Evolutionary conservation across 2,329 filamentous ascomycete species (phyloP).

Genomic region (Aspergillus fumigatus): DNA sequence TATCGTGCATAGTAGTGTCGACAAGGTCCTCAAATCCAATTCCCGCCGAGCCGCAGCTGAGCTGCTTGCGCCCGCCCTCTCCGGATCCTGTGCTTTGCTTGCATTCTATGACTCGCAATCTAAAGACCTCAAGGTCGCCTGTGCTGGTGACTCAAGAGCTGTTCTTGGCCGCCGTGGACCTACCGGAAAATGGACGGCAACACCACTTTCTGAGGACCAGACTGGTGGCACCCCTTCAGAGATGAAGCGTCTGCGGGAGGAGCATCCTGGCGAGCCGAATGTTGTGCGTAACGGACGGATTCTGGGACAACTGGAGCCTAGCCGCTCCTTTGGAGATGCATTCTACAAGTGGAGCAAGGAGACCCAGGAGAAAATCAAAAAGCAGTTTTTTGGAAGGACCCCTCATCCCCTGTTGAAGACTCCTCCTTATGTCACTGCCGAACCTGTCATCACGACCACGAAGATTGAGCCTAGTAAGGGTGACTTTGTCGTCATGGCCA

Average conservation of each 20-base stretch:
- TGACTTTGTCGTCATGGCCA: conserved; percentile 94
- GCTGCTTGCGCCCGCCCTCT: conserved; percentile 84
- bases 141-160: conserved; percentile 92
- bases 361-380: conserved; percentile 74
- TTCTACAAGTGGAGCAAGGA: conserved; percentile 94
- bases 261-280: conserved; percentile 84
- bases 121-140: conserved; percentile 86
- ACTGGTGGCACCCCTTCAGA: conserved; percentile 87
- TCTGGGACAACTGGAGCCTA: conserved; percentile 85
- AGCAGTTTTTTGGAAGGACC: conserved; percentile 80
- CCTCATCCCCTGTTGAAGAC: conserved; percentile 76
- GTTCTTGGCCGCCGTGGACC: conserved; percentile 74
- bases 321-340: conserved; percentile 91
- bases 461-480: conserved; percentile 83
- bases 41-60: conserved; percentile 90
- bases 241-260: conserved; percentile 71
- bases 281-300: conserved; percentile 88
- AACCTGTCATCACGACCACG: conserved; percentile 90
- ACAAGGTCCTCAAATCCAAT: conserved; percentile 83
- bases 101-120: conserved; percentile 91
- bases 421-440: conserved; percentile 94
- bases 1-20: conserved; percentile 87
- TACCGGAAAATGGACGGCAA: conserved; percentile 90
- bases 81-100: conserved; percentile 92
- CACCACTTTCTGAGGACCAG: conserved; percentile 84